Evolutionary conservation across 106 monocot genomes (phyloP), one percentile per base, ranked within the genome.

Genomic region (Amphibolis antarctica): DNA sequence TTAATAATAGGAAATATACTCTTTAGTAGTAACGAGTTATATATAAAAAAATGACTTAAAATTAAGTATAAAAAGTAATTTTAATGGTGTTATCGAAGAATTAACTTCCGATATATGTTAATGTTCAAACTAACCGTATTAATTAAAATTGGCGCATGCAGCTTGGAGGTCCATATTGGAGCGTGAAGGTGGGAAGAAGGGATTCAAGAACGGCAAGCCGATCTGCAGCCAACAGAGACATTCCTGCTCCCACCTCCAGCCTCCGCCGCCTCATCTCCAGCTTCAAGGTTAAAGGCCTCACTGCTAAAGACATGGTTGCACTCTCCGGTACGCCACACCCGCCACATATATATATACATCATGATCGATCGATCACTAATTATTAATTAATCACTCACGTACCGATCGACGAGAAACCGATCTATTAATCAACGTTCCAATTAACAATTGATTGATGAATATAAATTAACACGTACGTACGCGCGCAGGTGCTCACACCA

Each of bases 81-180:
- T 18, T 0, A 27, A 59, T 59, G 59, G n/a, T 48, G 15, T 0
- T 13, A 0, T 60, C 58, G 10, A 12, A 28, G 10, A 9, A 29
- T 59, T 2, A 36, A 36, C 36, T 36, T 36, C 7, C 7, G 36
- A n/a, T n/a, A n/a, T n/a, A n/a, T n/a, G 6, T 58, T 31, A 50
- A 50, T 19, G 4, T 18, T 18, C n/a, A 18, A 14, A 14, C 18
- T 49, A 19, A 50, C 15, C 13, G 6, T 50, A 17, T 50, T 24
- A 22, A 20, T 26, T 56, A 24, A 15, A 24, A 64, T n/a, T n/a
- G n/a, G n/a, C n/a, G n/a, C n/a, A n/a, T n/a, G 60, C 22, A 86
- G 86, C 78, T 88, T 44, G 83, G 83, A 72, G 87, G 80, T 12
- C 80, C 80, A 25, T 62, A 42, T 55, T 88, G 89, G 89, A 61